phyloP scores from a whole-genome alignment of 805 yeast genomes.

The Priceomyces castillae region DNA sequence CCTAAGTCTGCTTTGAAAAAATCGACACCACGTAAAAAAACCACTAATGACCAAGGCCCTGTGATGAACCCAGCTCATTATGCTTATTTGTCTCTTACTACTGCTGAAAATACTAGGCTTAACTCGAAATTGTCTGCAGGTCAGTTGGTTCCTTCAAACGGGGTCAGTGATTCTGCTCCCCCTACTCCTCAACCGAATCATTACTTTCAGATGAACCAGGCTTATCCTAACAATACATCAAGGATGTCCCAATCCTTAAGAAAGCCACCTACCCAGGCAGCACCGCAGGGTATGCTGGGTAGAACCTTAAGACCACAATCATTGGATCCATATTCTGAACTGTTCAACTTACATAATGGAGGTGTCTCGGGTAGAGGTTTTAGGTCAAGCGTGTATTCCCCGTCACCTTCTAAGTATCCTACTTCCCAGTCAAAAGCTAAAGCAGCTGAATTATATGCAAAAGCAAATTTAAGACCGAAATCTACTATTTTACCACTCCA shows the following conservation, averaged over 20 bases:
- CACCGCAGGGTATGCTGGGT: conserved; percentile 16
- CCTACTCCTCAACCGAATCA: not conserved
- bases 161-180: not conserved
- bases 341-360: not conserved
- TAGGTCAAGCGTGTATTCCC: conserved; percentile 26
- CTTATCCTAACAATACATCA: conserved; percentile 8
- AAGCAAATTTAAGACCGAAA: conserved; percentile 44
- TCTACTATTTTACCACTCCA: conserved; percentile 40
- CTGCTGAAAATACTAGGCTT: conserved; percentile 75
- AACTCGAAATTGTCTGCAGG: conserved; percentile 57
- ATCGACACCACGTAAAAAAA: conserved; percentile 22
- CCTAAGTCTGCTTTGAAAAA: conserved; percentile 54
- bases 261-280: conserved; percentile 17
- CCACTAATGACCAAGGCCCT: conserved; percentile 7
- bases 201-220: not conserved
- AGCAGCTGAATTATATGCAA: conserved; percentile 56
- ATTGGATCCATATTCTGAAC: conserved; percentile 3
- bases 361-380: conserved; percentile 32
- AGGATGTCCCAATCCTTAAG: conserved; percentile 23
- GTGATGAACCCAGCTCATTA: conserved; percentile 48
- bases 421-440: conserved; percentile 36
- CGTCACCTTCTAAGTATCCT: conserved; percentile 41
- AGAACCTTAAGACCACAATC: conserved; percentile 38
- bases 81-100: conserved; percentile 65
- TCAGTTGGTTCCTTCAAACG: conserved; percentile 20